A percentile compares a stretch with the other conserved stretches of the same genome.
These are phyloP conservation scores for Spongiforma sp. DNA, from an alignment of 1,284 basidiomycete species.

Conservation along the genomic window DNA sequence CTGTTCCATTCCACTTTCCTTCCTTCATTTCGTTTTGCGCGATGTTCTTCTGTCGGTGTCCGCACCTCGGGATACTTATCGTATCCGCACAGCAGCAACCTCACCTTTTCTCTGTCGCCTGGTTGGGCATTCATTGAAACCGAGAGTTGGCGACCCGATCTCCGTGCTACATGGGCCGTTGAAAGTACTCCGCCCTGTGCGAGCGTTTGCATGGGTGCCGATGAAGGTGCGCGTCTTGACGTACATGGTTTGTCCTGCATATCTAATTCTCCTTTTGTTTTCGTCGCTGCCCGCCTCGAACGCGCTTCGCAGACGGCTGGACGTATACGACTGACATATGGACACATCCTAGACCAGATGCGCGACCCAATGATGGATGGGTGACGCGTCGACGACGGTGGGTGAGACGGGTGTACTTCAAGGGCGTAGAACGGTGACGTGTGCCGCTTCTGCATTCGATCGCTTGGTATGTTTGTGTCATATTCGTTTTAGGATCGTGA, in stretches of 20 bases:
- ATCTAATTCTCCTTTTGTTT: too few relatives aligned
- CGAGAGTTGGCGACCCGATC: conserved; percentile 75
- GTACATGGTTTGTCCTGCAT: too few relatives aligned
- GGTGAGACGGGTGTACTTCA: conserved; percentile 66
- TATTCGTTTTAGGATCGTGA: too few relatives aligned
- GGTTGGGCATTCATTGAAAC: conserved; percentile 76
- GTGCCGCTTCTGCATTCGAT: too few relatives aligned
- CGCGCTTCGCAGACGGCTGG: conserved; percentile 62
- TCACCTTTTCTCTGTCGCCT: conserved; percentile 71
- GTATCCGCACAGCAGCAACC: conserved; percentile 60
- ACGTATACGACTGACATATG: conserved; percentile 78
- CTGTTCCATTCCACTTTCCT: background rate
- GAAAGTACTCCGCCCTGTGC: background rate
- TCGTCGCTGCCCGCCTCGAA: too few relatives aligned
- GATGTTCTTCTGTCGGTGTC: background rate
- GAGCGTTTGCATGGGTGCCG: conserved; percentile 39
- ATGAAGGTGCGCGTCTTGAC: conserved; percentile 23
- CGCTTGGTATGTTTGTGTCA: too few relatives aligned
- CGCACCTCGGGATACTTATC: background rate
- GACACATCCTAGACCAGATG: conserved; percentile 55
- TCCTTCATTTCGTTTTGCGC: background rate
- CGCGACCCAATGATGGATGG: conserved; percentile 49
- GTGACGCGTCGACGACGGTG: conserved; percentile 69
- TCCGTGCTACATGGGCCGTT: conserved; percentile 41
- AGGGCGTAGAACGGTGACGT: background rate